Evolutionary conservation across 1,139 yeast genomes (phyloP).

Genomic region (Suhomyces atakaporum): DNA sequence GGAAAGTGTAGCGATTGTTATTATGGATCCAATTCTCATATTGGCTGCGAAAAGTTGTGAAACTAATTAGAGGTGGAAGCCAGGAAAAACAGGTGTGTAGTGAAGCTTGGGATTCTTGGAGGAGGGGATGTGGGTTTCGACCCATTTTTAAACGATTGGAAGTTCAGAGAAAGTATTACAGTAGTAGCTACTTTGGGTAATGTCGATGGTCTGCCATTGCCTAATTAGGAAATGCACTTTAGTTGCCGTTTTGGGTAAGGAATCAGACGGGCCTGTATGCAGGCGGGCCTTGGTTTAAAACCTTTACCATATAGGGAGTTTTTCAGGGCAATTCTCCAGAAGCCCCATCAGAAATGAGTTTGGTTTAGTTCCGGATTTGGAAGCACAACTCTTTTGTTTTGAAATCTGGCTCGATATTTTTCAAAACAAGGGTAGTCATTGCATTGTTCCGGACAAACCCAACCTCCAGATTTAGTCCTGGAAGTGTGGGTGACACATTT

Average conservation of each 20-base stretch:
- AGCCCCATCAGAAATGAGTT: not conserved
- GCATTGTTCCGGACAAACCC: no score
- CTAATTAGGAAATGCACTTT: slow-evolving; percentile 11
- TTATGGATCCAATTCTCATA: slow-evolving; percentile 21
- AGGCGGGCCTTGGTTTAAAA: not conserved
- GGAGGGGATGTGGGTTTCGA: slow-evolving; percentile 1
- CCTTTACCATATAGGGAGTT: slow-evolving; percentile 1
- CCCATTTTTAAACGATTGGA: slow-evolving; percentile 5
- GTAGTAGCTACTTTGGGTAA: slow-evolving; percentile 5
- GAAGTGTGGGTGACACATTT: no score
- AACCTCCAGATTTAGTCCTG: no score
- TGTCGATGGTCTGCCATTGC: slow-evolving; percentile 5
- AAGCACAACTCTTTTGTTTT: not conserved
- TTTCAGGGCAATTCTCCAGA: not conserved
- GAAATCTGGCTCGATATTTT: no score
- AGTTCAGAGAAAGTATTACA: not conserved
- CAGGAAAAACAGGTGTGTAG: no score
- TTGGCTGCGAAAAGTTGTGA: slow-evolving; percentile 11
- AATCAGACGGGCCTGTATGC: slow-evolving; percentile 1
- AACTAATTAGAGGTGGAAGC: not conserved
- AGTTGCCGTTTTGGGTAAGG: slow-evolving; percentile 19
- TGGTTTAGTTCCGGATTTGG: not conserved
- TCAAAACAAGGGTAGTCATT: no score
- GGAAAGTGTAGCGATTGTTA: slow-evolving; percentile 18
- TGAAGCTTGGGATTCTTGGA: not conserved